phyloP scores from a whole-genome alignment of 2,329 filamentous ascomycete species.

The Paracamarosporium sp. region DNA sequence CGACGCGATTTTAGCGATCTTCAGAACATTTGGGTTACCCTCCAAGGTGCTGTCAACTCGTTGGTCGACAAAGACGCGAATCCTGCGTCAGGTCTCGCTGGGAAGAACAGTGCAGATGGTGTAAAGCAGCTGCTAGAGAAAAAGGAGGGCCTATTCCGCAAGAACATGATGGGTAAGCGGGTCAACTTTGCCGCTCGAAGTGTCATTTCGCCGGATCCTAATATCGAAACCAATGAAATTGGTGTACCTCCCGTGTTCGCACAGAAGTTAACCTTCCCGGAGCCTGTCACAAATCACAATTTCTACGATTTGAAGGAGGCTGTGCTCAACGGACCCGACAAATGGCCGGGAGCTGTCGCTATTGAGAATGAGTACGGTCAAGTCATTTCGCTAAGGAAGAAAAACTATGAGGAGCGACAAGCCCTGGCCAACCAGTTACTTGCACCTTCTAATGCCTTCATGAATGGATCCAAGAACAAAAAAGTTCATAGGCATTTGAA shows the following conservation, averaged over 20 bases:
- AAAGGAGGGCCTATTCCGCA: slow-evolving; percentile 97
- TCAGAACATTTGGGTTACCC: slow-evolving; percentile 78
- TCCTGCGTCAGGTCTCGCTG: slow-evolving; percentile 78
- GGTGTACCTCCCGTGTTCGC: slow-evolving; percentile 98
- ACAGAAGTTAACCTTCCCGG: slow-evolving; percentile 92
- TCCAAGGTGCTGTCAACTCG: slow-evolving; percentile 92
- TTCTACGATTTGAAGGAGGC: slow-evolving; percentile 95
- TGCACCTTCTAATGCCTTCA: slow-evolving; percentile 77
- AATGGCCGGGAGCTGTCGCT: slow-evolving; percentile 91
- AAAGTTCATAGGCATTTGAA: slow-evolving; percentile 96
- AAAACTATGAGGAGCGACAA: slow-evolving; percentile 85
- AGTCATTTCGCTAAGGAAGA: slow-evolving; percentile 84
- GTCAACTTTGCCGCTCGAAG: slow-evolving; percentile 97
- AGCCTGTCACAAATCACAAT: slow-evolving; percentile 97
- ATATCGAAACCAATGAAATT: slow-evolving; percentile 98
- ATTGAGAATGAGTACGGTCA: slow-evolving; percentile 97
- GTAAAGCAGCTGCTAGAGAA: slow-evolving; percentile 99
- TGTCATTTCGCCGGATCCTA: slow-evolving; percentile 97
- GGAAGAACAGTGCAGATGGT: slow-evolving; percentile 82
- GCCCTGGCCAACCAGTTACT: slow-evolving; percentile 93
- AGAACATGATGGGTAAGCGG: slow-evolving; percentile 99
- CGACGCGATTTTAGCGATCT: slow-evolving; percentile 75
- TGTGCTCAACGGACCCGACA: slow-evolving; percentile 91
- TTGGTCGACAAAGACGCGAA: slow-evolving; percentile 90
- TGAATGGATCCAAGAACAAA: slow-evolving; percentile 83